Conservation (phyloP, 371 early-diverging fungal genomes). For the Mortierella sp. region DNA sequence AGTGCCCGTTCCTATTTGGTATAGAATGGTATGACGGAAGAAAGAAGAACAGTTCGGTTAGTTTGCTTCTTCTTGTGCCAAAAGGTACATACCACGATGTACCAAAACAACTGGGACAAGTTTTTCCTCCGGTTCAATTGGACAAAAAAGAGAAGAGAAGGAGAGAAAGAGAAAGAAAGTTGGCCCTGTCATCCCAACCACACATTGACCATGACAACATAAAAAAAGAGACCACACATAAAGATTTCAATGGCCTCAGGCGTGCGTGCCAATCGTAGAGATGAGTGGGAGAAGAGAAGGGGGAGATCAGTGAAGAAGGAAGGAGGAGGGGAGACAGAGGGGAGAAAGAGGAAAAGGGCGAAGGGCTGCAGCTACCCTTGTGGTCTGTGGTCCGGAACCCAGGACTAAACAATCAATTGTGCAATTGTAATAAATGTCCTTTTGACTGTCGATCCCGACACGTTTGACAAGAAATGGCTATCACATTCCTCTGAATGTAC, state of each 20-base stretch:
- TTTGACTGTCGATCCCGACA: too few relatives aligned
- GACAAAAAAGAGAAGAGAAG: background rate
- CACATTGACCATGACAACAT: background rate
- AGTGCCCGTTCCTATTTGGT: conserved; percentile 88
- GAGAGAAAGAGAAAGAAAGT: too few relatives aligned
- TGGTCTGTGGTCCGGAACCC: conserved; percentile 6
- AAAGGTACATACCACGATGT: background rate
- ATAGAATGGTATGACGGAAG: background rate
- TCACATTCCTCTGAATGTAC: too few relatives aligned
- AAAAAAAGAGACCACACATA: background rate
- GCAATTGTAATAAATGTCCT: background rate
- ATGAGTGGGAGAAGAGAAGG: background rate
- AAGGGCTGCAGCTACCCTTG: background rate
- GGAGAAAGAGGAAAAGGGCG: background rate
- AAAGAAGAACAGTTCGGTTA: background rate
- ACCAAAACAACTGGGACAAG: conserved; percentile 4
- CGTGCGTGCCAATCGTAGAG: background rate
- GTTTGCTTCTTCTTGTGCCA: background rate
- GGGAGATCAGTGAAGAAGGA: background rate
- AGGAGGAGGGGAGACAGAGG: too few relatives aligned
- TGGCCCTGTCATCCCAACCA: conserved; percentile 1
- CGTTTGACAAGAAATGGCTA: too few relatives aligned
- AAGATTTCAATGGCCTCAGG: background rate
- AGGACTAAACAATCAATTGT: background rate
- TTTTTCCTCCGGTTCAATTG: conserved; percentile 2